Evolutionary conservation across 345 rosid genomes (phyloP).

Genomic region (Lumnitzera racemosa): DNA sequence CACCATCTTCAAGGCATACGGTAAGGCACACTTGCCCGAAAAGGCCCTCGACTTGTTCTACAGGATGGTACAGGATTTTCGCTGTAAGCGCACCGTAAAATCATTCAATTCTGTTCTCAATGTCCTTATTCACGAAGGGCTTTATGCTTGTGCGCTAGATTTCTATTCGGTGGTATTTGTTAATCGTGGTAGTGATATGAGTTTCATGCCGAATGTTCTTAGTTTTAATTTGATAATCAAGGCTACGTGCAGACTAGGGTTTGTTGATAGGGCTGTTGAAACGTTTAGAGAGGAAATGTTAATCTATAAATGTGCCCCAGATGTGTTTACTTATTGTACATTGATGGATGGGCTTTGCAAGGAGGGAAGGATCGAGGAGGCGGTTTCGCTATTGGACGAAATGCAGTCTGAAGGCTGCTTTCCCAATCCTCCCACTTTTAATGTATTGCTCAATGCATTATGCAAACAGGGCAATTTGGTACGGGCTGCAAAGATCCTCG

Average conservation of each 20-base stretch:
- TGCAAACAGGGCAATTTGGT: constrained; percentile 74
- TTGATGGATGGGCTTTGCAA: constrained; percentile 95
- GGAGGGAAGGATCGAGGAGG: constrained; percentile 72
- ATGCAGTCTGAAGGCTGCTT: constrained; percentile 91
- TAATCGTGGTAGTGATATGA: constrained; percentile 33
- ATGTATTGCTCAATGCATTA: constrained; percentile 73
- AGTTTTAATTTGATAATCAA: constrained; percentile 70
- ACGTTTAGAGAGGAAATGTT: constrained; percentile 65
- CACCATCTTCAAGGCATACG: constrained; percentile 61
- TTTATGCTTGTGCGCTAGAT: constrained; percentile 51
- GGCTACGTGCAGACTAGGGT: constrained; percentile 61
- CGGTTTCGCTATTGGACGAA: constrained; percentile 75
- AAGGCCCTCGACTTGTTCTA: constrained; percentile 62
- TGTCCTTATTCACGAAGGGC: constrained; percentile 52
- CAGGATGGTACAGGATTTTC: constrained; percentile 53
- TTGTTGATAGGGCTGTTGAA: constrained; percentile 61
- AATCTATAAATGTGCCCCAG: constrained; percentile 42
- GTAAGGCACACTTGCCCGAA: constrained; percentile 54
- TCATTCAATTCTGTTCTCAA: constrained; percentile 89
- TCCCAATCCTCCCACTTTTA: constrained; percentile 53
- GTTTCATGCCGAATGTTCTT: constrained; percentile 51
- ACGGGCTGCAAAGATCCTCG: constrained; percentile 74
- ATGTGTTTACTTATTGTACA: constrained; percentile 77
- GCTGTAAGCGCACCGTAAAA: constrained; percentile 60
- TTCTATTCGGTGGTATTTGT: constrained; percentile 36